Evolutionary conservation across 2,329 filamentous ascomycete genomes (phyloP).

Genomic region (Verticillium zaregamsianum): DNA sequence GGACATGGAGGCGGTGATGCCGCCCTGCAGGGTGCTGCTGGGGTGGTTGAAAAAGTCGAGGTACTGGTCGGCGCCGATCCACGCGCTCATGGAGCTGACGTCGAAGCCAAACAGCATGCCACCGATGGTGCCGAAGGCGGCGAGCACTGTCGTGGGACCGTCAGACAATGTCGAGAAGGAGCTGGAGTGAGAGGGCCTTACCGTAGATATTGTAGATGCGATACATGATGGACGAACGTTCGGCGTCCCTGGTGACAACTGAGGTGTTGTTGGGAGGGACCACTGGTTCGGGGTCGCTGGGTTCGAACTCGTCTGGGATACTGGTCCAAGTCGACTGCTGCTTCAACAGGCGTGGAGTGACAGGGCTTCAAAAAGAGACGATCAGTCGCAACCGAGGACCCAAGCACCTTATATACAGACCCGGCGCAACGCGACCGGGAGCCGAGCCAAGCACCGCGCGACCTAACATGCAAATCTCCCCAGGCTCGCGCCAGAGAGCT

Average conservation of each 20-base stretch:
- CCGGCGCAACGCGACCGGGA: background rate
- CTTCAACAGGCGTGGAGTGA: too few species aligned
- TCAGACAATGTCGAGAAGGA: background rate
- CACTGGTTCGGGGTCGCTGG: background rate
- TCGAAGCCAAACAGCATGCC: conserved; percentile 50
- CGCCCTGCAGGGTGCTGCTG: conserved; percentile 40
- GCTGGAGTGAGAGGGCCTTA: conserved; percentile 9
- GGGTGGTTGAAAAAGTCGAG: conserved; percentile 48
- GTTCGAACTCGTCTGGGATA: background rate
- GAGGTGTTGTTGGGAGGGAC: background rate
- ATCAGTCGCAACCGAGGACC: background rate
- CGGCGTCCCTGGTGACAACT: background rate
- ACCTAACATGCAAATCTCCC: too few species aligned
- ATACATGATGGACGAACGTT: conserved; percentile 21
- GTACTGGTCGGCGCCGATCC: conserved; percentile 48
- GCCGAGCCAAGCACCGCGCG: background rate
- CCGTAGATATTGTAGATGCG: conserved; percentile 32
- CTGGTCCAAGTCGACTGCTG: too few species aligned
- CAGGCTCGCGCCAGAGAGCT: background rate
- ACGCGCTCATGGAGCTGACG: conserved; percentile 54
- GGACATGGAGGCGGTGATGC: conserved; percentile 47
- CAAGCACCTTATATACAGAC: background rate
- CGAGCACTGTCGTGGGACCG: conserved; percentile 20
- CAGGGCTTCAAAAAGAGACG: background rate
- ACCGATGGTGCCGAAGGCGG: conserved; percentile 35